A percentile compares a stretch with the other conserved stretches of the same genome.
These are phyloP conservation scores for Knoxia roxburghii DNA, from an alignment of 257 asterid genomes.

Conservation along the genomic window DNA sequence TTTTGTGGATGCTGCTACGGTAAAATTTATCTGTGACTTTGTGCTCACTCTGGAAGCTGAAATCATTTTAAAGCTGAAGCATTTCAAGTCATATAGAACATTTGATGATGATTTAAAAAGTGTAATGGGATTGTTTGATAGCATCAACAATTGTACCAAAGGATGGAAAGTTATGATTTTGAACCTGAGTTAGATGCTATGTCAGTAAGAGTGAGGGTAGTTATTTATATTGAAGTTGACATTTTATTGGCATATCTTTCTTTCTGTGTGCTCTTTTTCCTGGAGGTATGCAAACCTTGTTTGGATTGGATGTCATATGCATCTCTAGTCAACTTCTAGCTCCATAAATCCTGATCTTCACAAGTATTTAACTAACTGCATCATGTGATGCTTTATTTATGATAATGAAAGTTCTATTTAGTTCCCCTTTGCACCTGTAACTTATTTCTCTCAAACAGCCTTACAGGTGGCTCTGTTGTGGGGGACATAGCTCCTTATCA, in stretches of 20 bases:
- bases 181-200: conserved; percentile 4
- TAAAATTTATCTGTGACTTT: not conserved
- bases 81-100: not conserved
- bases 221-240: not conserved
- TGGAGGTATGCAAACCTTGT: not conserved
- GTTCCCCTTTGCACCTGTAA: conserved; percentile 1
- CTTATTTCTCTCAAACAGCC: conserved; percentile 39
- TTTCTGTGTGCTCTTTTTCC: not conserved
- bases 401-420: not conserved
- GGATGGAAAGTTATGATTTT: not conserved
- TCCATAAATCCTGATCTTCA: conserved; percentile 2
- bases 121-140: conserved; percentile 7
- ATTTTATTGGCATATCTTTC: not conserved
- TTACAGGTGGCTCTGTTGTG: conserved; percentile 87
- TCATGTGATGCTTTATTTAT: not conserved
- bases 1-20: conserved; percentile 14
- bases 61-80: not conserved
- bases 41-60: not conserved
- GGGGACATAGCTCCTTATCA: conserved; percentile 99
- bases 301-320: not conserved
- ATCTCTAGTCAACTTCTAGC: not conserved
- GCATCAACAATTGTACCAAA: not conserved
- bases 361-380: not conserved
- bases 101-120: not conserved
- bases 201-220: not conserved